These are phyloP conservation scores for Aspergillus pseudoglaucus DNA, from an alignment of 2,329 filamentous ascomycete species.

Conservation along the genomic window DNA sequence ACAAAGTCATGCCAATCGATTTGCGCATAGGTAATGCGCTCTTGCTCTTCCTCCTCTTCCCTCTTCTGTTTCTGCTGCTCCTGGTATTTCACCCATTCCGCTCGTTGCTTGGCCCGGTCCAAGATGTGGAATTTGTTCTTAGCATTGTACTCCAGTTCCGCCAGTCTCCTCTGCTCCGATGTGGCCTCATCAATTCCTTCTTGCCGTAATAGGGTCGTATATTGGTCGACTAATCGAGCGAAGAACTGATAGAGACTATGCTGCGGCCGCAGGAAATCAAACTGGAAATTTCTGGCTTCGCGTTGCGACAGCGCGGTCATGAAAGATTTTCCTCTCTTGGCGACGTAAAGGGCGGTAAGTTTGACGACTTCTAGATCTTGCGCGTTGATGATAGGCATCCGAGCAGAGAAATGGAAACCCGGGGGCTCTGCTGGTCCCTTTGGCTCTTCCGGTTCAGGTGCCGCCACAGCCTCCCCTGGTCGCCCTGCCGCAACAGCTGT, in stretches of 20 bases:
- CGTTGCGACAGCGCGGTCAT: constrained; percentile 84
- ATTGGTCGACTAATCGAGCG: constrained; percentile 85
- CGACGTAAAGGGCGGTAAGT: constrained; percentile 83
- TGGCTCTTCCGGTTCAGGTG: constrained; percentile 56
- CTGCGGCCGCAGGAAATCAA: constrained; percentile 90
- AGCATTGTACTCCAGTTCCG: constrained; percentile 66
- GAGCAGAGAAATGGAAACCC: constrained; percentile 86
- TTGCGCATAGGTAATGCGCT: constrained; percentile 69
- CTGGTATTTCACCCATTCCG: constrained; percentile 79
- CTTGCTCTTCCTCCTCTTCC: constrained; percentile 78
- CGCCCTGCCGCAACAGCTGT: constrained; percentile 71
- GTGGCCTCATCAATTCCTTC: constrained; percentile 64
- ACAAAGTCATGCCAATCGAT: constrained; percentile 99
- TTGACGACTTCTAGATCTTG: constrained; percentile 72
- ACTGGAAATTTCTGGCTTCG: constrained; percentile 86
- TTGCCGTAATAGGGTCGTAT: constrained; percentile 68
- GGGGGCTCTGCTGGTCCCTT: constrained; percentile 78
- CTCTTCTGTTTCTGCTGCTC: constrained; percentile 81
- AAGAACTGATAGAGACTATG: constrained; percentile 97
- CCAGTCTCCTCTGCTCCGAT: constrained; percentile 64
- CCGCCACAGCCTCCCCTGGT: constrained; percentile 54
- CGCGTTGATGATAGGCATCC: constrained; percentile 95
- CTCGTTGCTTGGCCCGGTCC: constrained; percentile 72
- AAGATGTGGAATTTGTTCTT: constrained; percentile 75
- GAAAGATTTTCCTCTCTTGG: constrained; percentile 85